Base-by-base conservation (phyloP, 2,329 filamentous ascomycete genomes). In the Grosmannia huntii region DNA sequence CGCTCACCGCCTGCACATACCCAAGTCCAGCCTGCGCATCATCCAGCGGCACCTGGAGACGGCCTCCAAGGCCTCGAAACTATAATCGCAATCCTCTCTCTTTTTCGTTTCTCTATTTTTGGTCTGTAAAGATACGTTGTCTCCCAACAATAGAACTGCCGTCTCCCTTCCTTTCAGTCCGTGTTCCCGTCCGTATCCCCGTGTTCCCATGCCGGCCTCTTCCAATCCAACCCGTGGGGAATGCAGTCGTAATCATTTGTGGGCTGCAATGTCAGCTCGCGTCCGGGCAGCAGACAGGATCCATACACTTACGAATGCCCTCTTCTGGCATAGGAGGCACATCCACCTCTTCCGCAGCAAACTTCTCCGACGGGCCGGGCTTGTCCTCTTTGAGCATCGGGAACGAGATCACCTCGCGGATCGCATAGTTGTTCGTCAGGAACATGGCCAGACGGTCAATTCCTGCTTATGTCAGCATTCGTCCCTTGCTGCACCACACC, bases 331-430 rank as follows among this genome's bases (percentile, higher is more conserved):
- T 59, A 3, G 70, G 68, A 60, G 67, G 58, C 5, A 71, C 64
- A 51, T 66, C 60, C 21, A 65, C 67, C 55, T 69, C 57, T 63
- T 72, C 70, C 19, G 68, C 69, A 23, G 69, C 73, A 60, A 71
- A 66, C 69, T 76, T 77, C 69, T 79, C 78, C 69, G 76, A 75
- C 63, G 72, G 72, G 61, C 71, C 59, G 6, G 27, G 21, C 63
- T 78, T 75, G 67, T 92, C 87, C 55, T 92, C 88, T 83, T 95
- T 96, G 89, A 99, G 96, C 76, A 96, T 92, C 12, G 94, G 94
- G 83, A 99, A 99, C 10, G 92, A 85, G 62, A 97, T 75, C 3
- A 97, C 92, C 74, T 99, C 94, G 74, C 94, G 91, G 72, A 99
- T 99, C 66, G 83, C 89, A 76, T 95, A 94, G 75, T 96, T 89